Evolutionary conservation across 140 eudicot species (phyloP).

Genomic region (Bidens hawaiensis): DNA sequence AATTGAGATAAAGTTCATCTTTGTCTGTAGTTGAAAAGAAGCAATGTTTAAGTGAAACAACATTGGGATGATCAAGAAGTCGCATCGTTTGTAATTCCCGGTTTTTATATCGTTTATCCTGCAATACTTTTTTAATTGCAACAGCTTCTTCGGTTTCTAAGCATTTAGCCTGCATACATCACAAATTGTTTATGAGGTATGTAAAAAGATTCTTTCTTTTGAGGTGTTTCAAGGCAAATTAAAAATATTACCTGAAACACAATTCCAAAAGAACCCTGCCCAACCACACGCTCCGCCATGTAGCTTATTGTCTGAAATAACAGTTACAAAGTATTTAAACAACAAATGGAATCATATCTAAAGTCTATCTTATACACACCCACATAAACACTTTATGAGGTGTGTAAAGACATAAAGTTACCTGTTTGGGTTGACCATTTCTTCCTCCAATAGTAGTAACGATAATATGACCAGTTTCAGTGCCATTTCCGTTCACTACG

Average conservation of each 20-base stretch:
- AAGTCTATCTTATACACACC: not conserved
- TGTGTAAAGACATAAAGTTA: slow-evolving; percentile 12
- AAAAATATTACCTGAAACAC: slow-evolving; percentile 54
- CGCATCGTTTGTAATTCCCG: slow-evolving; percentile 52
- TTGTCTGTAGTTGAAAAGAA: slow-evolving; percentile 55
- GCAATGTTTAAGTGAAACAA: slow-evolving; percentile 45
- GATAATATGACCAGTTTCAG: slow-evolving; percentile 78
- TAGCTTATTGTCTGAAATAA: slow-evolving; percentile 59
- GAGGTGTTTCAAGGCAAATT: not conserved
- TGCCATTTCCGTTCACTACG: slow-evolving; percentile 66
- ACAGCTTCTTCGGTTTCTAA: slow-evolving; percentile 49
- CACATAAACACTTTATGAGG: no score
- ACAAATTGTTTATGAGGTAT: not conserved
- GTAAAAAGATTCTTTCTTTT: not conserved
- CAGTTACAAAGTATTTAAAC: slow-evolving; percentile 1
- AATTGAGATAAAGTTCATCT: slow-evolving; percentile 48
- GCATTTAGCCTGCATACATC: slow-evolving; percentile 40
- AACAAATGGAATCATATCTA: not conserved
- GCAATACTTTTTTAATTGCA: slow-evolving; percentile 49
- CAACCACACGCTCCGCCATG: slow-evolving; percentile 77
- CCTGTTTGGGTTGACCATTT: slow-evolving; percentile 80
- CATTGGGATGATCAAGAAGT: slow-evolving; percentile 50
- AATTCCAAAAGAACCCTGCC: slow-evolving; percentile 71
- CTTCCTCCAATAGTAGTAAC: slow-evolving; percentile 72
- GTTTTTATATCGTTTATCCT: slow-evolving; percentile 51